Percentiles rank a stretch among this genome's conserved stretches.
These are phyloP conservation scores for Gryganskiella cystojenkinii DNA, from an alignment of 192 early-diverging fungal species.

Conservation along the genomic window DNA sequence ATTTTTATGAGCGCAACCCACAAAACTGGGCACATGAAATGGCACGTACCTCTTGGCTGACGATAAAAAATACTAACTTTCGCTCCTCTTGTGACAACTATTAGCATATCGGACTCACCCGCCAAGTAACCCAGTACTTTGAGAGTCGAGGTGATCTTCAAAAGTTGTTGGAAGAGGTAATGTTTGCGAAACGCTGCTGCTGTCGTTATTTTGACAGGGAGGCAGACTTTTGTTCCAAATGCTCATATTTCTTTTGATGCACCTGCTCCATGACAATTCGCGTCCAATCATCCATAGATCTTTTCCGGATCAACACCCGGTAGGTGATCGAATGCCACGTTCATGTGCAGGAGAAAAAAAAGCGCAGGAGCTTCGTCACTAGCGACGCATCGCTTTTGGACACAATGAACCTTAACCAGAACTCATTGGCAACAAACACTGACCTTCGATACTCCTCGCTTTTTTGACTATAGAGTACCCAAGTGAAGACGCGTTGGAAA, in stretches of 20 bases:
- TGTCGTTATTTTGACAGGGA: neutral
- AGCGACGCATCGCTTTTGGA: neutral
- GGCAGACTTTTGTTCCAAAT: slow-evolving; percentile 2
- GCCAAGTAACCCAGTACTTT: slow-evolving; percentile 51
- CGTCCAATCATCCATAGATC: slow-evolving; percentile 31
- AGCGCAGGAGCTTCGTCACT: neutral
- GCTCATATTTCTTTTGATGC: slow-evolving; percentile 3
- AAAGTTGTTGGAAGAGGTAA: slow-evolving; percentile 41
- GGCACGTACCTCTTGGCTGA: no score
- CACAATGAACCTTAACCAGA: neutral
- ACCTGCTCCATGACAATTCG: neutral
- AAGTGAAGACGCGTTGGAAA: slow-evolving; percentile 24
- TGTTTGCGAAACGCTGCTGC: neutral
- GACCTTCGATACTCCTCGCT: neutral
- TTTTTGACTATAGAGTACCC: slow-evolving; percentile 29
- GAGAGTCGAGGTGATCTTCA: slow-evolving; percentile 38
- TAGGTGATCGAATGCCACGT: slow-evolving; percentile 3
- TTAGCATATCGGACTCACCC: slow-evolving; percentile 50
- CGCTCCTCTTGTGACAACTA: neutral
- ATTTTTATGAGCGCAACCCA: no score
- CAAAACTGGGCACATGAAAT: no score
- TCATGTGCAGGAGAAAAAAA: neutral
- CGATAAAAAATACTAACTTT: neutral
- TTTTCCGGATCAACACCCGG: slow-evolving; percentile 49
- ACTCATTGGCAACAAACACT: neutral